Evolutionary conservation across 306 rosid genomes (phyloP), one percentile per base, ranked within the genome.

Genomic region (Medicago ruthenica): DNA sequence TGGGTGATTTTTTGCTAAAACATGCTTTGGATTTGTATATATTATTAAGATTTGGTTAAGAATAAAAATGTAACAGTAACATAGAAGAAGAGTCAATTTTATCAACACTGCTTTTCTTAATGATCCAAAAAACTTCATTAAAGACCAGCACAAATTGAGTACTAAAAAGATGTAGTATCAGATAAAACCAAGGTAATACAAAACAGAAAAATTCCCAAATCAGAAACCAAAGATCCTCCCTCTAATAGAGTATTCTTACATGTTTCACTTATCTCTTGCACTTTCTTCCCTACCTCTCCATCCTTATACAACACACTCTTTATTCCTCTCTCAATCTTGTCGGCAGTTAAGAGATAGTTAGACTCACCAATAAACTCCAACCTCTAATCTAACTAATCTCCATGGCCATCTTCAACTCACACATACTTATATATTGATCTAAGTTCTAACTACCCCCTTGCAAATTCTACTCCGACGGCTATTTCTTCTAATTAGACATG

Each of bases 241-340:
- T 60, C 66, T 60, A 60, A 27, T 5, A 60, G 27, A 13, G 41
- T 60, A 2, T 27, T 27, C 2, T 8, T 60, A 60, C 41, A 27
- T 4, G 27, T 60, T 60, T 60, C 66, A 60, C 66, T 60, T 5
- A 60, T 60, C 18, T 13, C 9, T 60, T 60, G 27, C 66, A 60
- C 41, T 27, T 27, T 60, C 18, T 60, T 60, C 10, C 66, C 7
- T 27, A 27, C 66, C 18, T 60, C 66, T 60, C 66, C 40, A 27
- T 60, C 31, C 7, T 3, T 60, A 4, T 60, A 18, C 66, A 60
- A 24, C 66, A 60, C 66, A 60, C 39, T 60, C 5, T 16, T 14
- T 60, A 60, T 60, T 27, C 66, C 66, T 60, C 17, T 27, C 11
- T 60, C 41, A 60, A 60, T 60, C 11, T 24, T 60, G 1, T 27